A percentile compares a stretch with the other conserved stretches of the same genome.
Evolutionary conservation across 2,329 filamentous ascomycete genomes (phyloP).

Genomic region (Aspergillus texensis): DNA sequence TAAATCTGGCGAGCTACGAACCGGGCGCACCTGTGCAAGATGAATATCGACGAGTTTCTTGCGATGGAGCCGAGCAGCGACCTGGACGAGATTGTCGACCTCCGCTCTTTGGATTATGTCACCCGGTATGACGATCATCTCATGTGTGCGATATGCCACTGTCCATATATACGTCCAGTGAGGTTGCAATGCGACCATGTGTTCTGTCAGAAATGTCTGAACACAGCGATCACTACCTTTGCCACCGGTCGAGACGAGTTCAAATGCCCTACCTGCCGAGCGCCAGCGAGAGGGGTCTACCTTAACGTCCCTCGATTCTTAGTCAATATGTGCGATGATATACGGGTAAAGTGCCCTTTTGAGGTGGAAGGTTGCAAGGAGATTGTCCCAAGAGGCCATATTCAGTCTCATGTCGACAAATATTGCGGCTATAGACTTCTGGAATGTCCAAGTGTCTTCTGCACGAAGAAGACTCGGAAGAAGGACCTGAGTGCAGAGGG

Average conservation of each 20-base stretch:
- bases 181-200: conserved; percentile 64
- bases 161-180: conserved; percentile 62
- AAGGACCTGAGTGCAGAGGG: conserved; percentile 55
- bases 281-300: conserved; percentile 41
- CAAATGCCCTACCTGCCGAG: conserved; percentile 62
- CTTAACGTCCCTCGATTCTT: conserved; percentile 57
- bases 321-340: conserved; percentile 63
- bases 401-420: conserved; percentile 62
- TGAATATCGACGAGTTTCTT: conserved; percentile 38
- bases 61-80: conserved; percentile 32
- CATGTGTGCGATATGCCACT: conserved; percentile 66
- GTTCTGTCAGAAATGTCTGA: conserved; percentile 64
- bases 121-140: conserved; percentile 60
- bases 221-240: conserved; percentile 48
- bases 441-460: conserved; percentile 54
- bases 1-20: background rate
- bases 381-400: conserved; percentile 57
- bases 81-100: conserved; percentile 49
- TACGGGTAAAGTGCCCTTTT: conserved; percentile 62
- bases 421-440: conserved; percentile 61
- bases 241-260: conserved; percentile 36
- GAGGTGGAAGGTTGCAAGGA: conserved; percentile 56
- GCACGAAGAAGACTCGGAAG: conserved; percentile 55
- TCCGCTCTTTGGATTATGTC: conserved; percentile 62
- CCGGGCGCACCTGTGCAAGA: conserved; percentile 14